A percentile compares a stretch with the other conserved stretches of the same genome.
phyloP scores from a whole-genome alignment of 768 basidiomycete genomes.

The Kondoa malvinella region DNA sequence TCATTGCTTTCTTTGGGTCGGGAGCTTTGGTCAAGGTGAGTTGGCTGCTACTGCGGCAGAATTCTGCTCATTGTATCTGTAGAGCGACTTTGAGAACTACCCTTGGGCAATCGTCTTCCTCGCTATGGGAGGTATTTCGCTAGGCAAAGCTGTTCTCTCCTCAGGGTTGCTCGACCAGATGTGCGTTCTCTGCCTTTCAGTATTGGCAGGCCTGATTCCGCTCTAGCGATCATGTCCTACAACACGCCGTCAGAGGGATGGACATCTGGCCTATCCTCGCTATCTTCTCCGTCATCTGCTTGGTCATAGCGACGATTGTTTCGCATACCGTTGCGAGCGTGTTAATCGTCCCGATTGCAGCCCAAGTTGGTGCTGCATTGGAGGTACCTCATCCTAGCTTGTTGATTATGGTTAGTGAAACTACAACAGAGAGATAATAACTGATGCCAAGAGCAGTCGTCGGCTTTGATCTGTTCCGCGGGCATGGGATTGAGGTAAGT shows the following conservation, averaged over 20 bases:
- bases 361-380: constrained; percentile 67
- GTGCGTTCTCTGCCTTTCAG: constrained; percentile 32
- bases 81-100: constrained; percentile 82
- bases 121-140: constrained; percentile 93
- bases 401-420: constrained; percentile 58
- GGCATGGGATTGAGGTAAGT: too few species aligned
- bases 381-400: constrained; percentile 54
- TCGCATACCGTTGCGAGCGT: constrained; percentile 78
- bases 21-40: constrained; percentile 80
- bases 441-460: constrained; percentile 31
- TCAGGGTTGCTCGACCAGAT: constrained; percentile 72
- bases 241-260: constrained; percentile 24
- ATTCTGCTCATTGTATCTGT: not conserved
- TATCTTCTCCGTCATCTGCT: constrained; percentile 23
- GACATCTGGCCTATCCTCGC: constrained; percentile 30
- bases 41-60: not conserved
- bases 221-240: constrained; percentile 20
- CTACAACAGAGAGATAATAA: not conserved
- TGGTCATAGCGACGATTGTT: constrained; percentile 81
- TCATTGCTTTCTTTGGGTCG: constrained; percentile 83
- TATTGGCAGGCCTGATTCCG: constrained; percentile 30
- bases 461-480: constrained; percentile 75
- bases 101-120: constrained; percentile 88
- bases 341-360: constrained; percentile 88
- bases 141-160: constrained; percentile 79